These are phyloP conservation scores for Diaporthe amygdali DNA, from an alignment of 2,329 filamentous ascomycete species.

Conservation along the genomic window DNA sequence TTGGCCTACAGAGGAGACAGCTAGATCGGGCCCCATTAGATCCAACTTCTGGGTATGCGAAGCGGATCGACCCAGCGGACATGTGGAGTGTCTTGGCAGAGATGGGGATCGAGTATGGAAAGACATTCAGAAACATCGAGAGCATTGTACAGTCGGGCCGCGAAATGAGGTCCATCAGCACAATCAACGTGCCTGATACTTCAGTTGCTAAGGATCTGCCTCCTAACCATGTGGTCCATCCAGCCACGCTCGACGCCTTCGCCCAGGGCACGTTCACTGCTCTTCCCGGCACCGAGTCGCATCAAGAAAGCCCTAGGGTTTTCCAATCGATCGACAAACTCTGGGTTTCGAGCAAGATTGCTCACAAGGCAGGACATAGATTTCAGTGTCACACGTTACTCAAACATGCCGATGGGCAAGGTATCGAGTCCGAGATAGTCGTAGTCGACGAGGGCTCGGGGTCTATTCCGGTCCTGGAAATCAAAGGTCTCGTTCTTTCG, in stretches of 20 bases:
- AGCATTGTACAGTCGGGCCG: background rate
- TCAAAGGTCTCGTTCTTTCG: background rate
- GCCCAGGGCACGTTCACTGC: slow-evolving; percentile 23
- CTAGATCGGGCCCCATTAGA: background rate
- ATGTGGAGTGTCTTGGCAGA: slow-evolving; percentile 25
- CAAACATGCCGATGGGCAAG: background rate
- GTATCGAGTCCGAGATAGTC: background rate
- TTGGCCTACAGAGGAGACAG: slow-evolving; percentile 29
- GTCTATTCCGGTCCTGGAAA: background rate
- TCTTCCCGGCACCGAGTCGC: background rate
- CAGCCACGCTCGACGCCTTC: slow-evolving; percentile 32
- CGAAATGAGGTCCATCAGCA: slow-evolving; percentile 1
- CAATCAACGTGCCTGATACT: background rate
- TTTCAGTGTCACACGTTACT: background rate
- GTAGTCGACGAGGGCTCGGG: background rate
- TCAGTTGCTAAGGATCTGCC: background rate
- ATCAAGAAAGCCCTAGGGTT: background rate
- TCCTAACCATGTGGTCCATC: slow-evolving; percentile 28
- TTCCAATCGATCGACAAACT: background rate
- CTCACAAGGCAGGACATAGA: background rate
- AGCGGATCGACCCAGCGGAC: slow-evolving; percentile 26
- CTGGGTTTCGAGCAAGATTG: background rate
- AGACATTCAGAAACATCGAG: slow-evolving; percentile 29
- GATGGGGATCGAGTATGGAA: slow-evolving; percentile 28
- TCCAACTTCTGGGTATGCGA: background rate